Base-by-base conservation (phyloP, 345 rosid species). In the Rhodamnia rubescens region DNA sequence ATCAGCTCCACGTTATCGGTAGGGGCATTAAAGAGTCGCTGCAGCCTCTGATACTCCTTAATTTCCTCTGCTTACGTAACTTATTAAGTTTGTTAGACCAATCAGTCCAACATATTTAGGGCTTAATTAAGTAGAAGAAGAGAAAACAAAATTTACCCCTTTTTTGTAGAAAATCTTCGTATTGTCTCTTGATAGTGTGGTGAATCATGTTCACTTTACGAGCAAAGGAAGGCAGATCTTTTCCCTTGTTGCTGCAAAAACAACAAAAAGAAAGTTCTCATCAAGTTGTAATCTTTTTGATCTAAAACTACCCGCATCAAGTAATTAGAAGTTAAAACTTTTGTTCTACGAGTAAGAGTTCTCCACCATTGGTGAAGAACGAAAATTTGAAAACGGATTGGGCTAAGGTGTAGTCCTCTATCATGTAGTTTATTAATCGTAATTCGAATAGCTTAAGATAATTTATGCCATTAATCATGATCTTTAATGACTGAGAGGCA, bases 1-100 rank as follows among this genome's bases (percentile, higher is more conserved):
- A 93, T 90, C 81, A 90, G 55, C 88, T 61, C 90, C 88, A 86
- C 84, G 81, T 91, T 93, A 87, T 90, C 95, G 13, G 87, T 86
- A 11, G 86, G 54, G 50, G 58, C 89, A 22, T 85, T 84, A 32
- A 91, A 84, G 87, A 90, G 82, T 55, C 53, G 86, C 27, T 53
- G 16, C 29, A 90, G 90, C 64, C 87, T 88, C 82, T 92, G 91
- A 53, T 89, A 90, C 4, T 85, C 81, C 84, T 84, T 89, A 85
- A 57, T 89, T 49, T 90, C 90, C 82, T 86, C 94, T 92, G 90
- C 58, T n/a, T 32, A 15, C 7, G 32, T 13, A 10, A 29, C 15
- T 15, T 15, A 1, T 18, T 27, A 1, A 18, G 22, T 59, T 26
- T 26, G 4, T 16, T 32, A 7, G 75, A 61, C 59, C n/a, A 61